Evolutionary conservation across 2,329 filamentous ascomycete genomes (phyloP).

Genomic region (Cladophialophora exuberans): DNA sequence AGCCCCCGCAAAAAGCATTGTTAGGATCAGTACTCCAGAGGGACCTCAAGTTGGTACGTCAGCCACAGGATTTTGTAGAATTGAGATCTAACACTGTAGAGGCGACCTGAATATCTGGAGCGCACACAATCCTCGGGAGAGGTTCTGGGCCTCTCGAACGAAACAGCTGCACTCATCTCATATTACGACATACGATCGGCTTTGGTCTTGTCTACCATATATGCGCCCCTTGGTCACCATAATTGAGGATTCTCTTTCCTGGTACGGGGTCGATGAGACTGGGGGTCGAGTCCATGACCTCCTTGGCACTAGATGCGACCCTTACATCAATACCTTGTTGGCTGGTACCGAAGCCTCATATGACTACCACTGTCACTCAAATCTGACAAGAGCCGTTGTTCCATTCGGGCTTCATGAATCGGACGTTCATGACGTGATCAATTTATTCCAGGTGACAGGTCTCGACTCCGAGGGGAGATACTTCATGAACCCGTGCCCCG

Average conservation of each 20-base stretch:
- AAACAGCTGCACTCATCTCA: slow-evolving; percentile 78
- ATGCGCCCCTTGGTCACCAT: slow-evolving; percentile 76
- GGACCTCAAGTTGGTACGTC: slow-evolving; percentile 69
- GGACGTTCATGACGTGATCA: slow-evolving; percentile 83
- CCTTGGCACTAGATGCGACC: slow-evolving; percentile 80
- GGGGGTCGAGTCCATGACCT: slow-evolving; percentile 76
- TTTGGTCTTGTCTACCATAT: slow-evolving; percentile 79
- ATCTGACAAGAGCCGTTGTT: slow-evolving; percentile 72
- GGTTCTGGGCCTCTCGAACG: slow-evolving; percentile 80
- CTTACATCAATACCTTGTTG: slow-evolving; percentile 77
- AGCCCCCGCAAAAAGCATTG: slow-evolving; percentile 68
- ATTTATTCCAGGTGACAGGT: slow-evolving; percentile 83
- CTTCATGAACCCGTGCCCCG: slow-evolving; percentile 66
- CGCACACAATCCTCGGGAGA: slow-evolving; percentile 72
- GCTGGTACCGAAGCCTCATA: slow-evolving; percentile 63
- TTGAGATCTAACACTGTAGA: slow-evolving; percentile 13
- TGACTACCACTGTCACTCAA: slow-evolving; percentile 84
- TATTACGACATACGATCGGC: slow-evolving; percentile 69
- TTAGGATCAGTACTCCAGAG: slow-evolving; percentile 73
- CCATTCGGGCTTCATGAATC: slow-evolving; percentile 70
- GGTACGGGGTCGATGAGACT: slow-evolving; percentile 64
- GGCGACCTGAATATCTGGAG: slow-evolving; percentile 86
- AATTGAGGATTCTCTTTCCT: slow-evolving; percentile 60
- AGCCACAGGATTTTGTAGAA: not conserved
- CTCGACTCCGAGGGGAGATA: slow-evolving; percentile 72